Conservation (phyloP, 2,329 filamentous ascomycete species). For the Pezicula neosporulosa region DNA sequence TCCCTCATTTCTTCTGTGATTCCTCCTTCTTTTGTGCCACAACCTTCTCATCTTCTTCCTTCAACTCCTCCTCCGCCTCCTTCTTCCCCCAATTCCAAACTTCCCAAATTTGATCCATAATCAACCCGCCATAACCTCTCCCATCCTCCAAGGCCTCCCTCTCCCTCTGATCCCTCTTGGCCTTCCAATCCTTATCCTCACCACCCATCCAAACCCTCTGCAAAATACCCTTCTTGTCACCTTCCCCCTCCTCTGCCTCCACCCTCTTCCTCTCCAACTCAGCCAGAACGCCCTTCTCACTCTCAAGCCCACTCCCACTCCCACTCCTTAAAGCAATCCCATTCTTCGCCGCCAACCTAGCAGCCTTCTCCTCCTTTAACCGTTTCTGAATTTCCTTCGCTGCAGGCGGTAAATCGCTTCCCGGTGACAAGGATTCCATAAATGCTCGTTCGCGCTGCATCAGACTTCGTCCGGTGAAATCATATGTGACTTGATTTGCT, state of each 20-base stretch:
- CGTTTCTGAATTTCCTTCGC: constrained; percentile 19
- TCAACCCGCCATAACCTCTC: constrained; percentile 37
- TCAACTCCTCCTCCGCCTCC: constrained; percentile 26
- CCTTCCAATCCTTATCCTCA: constrained; percentile 37
- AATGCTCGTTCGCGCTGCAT: constrained; percentile 13
- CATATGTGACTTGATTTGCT: constrained; percentile 24
- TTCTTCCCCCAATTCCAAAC: constrained; percentile 42
- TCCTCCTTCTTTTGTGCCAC: constrained; percentile 12
- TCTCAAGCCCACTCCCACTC: constrained; percentile 1
- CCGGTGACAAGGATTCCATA: constrained; percentile 1
- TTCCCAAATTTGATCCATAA: constrained; percentile 42
- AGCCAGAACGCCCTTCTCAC: constrained; percentile 6
- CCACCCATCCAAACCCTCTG: constrained; percentile 56
- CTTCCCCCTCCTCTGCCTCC: constrained; percentile 7
- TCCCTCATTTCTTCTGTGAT: constrained; percentile 5
- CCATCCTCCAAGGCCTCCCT: constrained; percentile 29
- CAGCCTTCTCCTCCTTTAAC: constrained; percentile 18
- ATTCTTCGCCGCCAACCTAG: constrained; percentile 2
- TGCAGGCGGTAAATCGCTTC: constrained; percentile 9
- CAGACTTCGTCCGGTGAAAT: constrained; percentile 25
- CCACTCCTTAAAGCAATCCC: background rate
- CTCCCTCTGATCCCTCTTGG: constrained; percentile 27
- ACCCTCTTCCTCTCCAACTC: constrained; percentile 7
- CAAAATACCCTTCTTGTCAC: constrained; percentile 25
- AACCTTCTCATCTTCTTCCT: constrained; percentile 21